These are phyloP conservation scores for Alternaria panax DNA, from an alignment of 2,329 filamentous ascomycete genomes.

Conservation along the genomic window DNA sequence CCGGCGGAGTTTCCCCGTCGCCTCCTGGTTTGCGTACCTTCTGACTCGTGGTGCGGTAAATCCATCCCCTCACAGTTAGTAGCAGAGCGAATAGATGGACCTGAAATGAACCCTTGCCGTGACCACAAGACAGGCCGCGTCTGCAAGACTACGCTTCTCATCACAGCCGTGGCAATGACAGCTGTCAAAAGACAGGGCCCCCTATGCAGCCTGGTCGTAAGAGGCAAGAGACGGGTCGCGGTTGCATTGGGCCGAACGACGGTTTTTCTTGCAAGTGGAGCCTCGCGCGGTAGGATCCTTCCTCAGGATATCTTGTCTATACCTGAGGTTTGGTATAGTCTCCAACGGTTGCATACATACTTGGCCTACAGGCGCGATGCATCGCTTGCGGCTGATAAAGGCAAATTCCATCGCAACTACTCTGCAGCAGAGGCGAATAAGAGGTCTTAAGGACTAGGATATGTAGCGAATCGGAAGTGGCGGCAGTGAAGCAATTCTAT, in stretches of 20 bases:
- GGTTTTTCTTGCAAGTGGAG: conserved; percentile 2
- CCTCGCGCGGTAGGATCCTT: conserved; percentile 5
- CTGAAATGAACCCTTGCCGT: conserved; percentile 3
- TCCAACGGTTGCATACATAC: neutral
- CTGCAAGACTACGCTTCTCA: conserved; percentile 1
- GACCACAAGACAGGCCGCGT: conserved; percentile 7
- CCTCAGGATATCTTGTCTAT: conserved; percentile 8
- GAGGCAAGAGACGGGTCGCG: conserved; percentile 14
- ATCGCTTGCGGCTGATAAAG: neutral
- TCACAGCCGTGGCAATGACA: conserved; percentile 12
- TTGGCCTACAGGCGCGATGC: conserved; percentile 2
- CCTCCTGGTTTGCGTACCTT: neutral
- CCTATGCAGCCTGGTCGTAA: conserved; percentile 12
- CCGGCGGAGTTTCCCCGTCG: conserved; percentile 6
- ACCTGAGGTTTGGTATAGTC: neutral
- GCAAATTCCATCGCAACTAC: neutral
- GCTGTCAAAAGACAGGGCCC: conserved; percentile 12
- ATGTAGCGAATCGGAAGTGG: conserved; percentile 9
- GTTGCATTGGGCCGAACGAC: conserved; percentile 15
- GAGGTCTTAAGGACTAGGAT: neutral
- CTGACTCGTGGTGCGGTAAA: conserved; percentile 6
- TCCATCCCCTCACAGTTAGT: neutral
- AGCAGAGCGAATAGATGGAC: neutral
- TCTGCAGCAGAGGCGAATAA: neutral
- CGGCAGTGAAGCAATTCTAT: conserved; percentile 1